Conservation (phyloP, 1,284 basidiomycete species). For the Quambalaria eucalypti region DNA sequence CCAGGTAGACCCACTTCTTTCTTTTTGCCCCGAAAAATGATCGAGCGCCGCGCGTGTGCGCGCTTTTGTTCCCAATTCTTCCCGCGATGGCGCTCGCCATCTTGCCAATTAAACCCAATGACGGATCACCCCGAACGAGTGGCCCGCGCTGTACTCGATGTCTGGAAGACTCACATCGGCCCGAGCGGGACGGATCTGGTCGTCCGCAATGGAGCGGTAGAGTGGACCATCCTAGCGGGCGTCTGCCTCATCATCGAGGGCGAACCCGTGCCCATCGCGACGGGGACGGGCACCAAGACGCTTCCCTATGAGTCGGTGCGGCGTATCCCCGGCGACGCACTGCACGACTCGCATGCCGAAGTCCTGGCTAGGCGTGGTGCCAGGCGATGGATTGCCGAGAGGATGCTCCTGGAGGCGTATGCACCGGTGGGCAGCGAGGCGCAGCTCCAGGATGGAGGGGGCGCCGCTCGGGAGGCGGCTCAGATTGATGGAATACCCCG, state of each 20-base stretch:
- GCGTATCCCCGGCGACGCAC: slow-evolving; percentile 63
- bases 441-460: neutral
- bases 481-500: slow-evolving; percentile 27
- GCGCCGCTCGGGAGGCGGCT: neutral
- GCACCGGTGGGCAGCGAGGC: slow-evolving; percentile 8
- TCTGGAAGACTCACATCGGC: too few relatives aligned
- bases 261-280: slow-evolving; percentile 55
- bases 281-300: slow-evolving; percentile 80
- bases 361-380: slow-evolving; percentile 72
- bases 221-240: slow-evolving; percentile 32
- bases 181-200: neutral
- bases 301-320: slow-evolving; percentile 59
- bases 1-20: too few relatives aligned
- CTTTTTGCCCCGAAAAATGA: too few relatives aligned
- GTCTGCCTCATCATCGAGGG: slow-evolving; percentile 3
- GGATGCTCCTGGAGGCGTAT: slow-evolving; percentile 51
- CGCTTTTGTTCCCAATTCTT: too few relatives aligned
- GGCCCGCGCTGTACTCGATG: too few relatives aligned
- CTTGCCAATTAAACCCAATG: too few relatives aligned
- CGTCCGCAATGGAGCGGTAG: slow-evolving; percentile 2
- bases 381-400: slow-evolving; percentile 68
- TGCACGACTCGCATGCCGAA: slow-evolving; percentile 87
- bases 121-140: too few relatives aligned
- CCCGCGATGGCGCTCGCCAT: too few relatives aligned
- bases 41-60: too few relatives aligned